Base-by-base conservation (phyloP, 2,329 filamentous ascomycete genomes). In the Dendryphion nanum region DNA sequence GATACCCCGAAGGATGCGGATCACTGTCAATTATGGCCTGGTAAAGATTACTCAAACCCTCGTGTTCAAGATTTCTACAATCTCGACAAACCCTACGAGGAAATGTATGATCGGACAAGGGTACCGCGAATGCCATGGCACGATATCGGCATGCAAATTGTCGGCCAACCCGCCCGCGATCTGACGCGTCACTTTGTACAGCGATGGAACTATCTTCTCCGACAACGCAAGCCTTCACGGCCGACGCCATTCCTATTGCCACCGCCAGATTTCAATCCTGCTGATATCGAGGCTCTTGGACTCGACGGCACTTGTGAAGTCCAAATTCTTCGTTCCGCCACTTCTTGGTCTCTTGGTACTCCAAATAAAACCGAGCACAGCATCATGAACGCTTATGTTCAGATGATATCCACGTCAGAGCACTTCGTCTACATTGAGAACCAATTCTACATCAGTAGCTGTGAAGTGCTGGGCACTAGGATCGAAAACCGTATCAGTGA, bases 401-500 rank as follows among this genome's bases (percentile, higher is more conserved):
- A 94, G 63, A 82, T 95, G 73, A 98, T 98, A 51, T 85, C 93
- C 49, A 85, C 91, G 48, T 96, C 89, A 2, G 89, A 98, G 33
- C 93, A 97, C 64, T 95, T 96, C 57, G 88, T 97, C 35, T 97
- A 98, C 67, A 95, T 97, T 50, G 93, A 98, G 64, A 98, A 98
- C 61, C 93, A 98, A 60, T 98, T 97, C 69, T 98, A 95, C 71
- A 86, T 98, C 64, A 94, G 88, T 23, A 95, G 88, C 50, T 93
- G 87, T 35, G 86, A 93, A 57, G 89, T 90, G 4, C 82, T 95
- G 53, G 86, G 86, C 36, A 87, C 85, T 10, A 88, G 83, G 60
- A 93, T 98, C 47, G 79, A 89, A 63, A 98, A 98, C 65, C 82
- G 84, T 49, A 96, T 98, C 51, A 91, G 91, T 35, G 91, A 97